phyloP scores from a whole-genome alignment of 2,329 filamentous ascomycete genomes.

The Balansia obtecta region DNA sequence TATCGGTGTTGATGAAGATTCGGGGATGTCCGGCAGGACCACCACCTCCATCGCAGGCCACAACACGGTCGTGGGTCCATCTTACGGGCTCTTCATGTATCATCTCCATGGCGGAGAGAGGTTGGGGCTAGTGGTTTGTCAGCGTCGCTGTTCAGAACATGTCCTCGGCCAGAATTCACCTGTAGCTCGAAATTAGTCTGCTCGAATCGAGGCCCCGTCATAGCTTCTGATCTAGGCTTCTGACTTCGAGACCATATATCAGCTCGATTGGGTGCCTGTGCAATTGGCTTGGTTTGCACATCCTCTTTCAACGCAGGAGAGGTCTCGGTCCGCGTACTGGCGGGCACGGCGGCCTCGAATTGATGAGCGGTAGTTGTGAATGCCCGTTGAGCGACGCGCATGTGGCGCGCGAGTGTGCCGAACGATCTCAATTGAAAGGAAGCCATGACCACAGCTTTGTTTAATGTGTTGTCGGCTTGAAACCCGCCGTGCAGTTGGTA shows the following conservation, averaged over 20 bases:
- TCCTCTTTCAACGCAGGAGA: slow-evolving; percentile 31
- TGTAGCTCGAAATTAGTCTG: slow-evolving; percentile 89
- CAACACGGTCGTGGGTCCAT: slow-evolving; percentile 74
- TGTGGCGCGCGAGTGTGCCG: slow-evolving; percentile 29
- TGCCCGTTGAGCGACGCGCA: slow-evolving; percentile 31
- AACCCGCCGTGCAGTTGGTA: neutral
- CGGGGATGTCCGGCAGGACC: slow-evolving; percentile 81
- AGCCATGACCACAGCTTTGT: slow-evolving; percentile 21
- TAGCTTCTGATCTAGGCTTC: slow-evolving; percentile 66
- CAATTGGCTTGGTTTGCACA: slow-evolving; percentile 32
- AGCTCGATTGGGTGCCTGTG: slow-evolving; percentile 79
- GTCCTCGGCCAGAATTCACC: slow-evolving; percentile 40
- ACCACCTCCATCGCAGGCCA: slow-evolving; percentile 85
- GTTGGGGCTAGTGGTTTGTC: slow-evolving; percentile 55
- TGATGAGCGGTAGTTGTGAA: slow-evolving; percentile 36
- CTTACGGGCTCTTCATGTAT: slow-evolving; percentile 91
- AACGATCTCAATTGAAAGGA: slow-evolving; percentile 34
- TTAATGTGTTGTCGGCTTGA: slow-evolving; percentile 1
- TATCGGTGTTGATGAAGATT: slow-evolving; percentile 97
- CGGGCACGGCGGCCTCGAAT: slow-evolving; percentile 30
- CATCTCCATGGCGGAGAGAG: slow-evolving; percentile 82
- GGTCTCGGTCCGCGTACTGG: slow-evolving; percentile 25
- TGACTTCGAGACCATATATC: slow-evolving; percentile 79
- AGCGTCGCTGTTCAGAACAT: slow-evolving; percentile 7
- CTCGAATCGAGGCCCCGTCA: slow-evolving; percentile 92